Evolutionary conservation across 306 rosid genomes (phyloP).

Genomic region (Trifolium subterraneum): DNA sequence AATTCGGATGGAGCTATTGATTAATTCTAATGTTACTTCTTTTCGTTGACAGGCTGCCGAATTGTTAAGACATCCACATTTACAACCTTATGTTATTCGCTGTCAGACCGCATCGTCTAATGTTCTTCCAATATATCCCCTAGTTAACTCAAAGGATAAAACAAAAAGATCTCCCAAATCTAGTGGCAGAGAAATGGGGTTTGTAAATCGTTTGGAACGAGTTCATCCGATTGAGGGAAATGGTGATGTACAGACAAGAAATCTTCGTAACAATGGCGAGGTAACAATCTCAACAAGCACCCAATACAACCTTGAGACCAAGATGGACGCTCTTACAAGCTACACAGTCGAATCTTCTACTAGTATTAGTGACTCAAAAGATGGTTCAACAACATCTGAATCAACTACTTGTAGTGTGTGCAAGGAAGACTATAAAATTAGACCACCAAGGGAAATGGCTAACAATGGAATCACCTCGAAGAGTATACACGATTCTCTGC

Average conservation of each 20-base stretch:
- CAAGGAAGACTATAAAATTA: constrained; percentile 54
- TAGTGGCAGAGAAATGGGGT: constrained; percentile 50
- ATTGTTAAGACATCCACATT: constrained; percentile 78
- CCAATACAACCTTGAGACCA: constrained; percentile 74
- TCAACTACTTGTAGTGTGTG: constrained; percentile 59
- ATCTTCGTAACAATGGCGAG: constrained; percentile 44
- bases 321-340: constrained; percentile 70
- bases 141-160: constrained; percentile 63
- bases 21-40: constrained; percentile 39
- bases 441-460: constrained; percentile 47
- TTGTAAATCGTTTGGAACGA: constrained; percentile 51
- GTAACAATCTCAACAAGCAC: constrained; percentile 48
- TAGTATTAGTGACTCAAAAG: constrained; percentile 65
- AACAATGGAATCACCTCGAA: constrained; percentile 49
- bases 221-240: constrained; percentile 53
- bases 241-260: constrained; percentile 43
- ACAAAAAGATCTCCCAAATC: constrained; percentile 54
- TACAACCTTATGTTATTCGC: constrained; percentile 77
- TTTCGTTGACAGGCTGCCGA: constrained; percentile 76
- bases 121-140: constrained; percentile 72
- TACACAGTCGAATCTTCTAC: constrained; percentile 55
- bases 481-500: constrained; percentile 48
- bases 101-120: constrained; percentile 73
- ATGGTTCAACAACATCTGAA: constrained; percentile 66
- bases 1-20: constrained; percentile 11